A percentile compares a stretch with the other conserved stretches of the same genome.
Evolutionary conservation across 139 green algal species (phyloP).

Genomic region (Spirogloea muscicola): DNA sequence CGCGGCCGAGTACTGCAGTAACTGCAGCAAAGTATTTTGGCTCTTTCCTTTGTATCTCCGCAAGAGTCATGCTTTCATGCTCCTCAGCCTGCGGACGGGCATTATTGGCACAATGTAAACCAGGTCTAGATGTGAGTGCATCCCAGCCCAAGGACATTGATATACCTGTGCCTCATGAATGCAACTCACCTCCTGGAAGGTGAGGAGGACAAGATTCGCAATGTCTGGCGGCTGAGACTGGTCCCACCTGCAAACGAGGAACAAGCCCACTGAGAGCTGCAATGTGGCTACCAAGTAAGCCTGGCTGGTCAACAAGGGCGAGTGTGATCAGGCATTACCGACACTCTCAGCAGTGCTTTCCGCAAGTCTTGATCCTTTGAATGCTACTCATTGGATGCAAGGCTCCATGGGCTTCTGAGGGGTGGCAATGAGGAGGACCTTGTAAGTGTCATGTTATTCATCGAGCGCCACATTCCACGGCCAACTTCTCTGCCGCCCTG

Average conservation of each 20-base stretch:
- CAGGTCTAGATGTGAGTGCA: neutral
- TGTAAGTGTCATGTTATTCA: slow-evolving; percentile 34
- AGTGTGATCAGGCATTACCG: no score
- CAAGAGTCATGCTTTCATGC: slow-evolving; percentile 20
- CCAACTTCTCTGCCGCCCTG: slow-evolving; percentile 16
- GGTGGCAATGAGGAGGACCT: neutral
- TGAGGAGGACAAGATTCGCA: slow-evolving; percentile 90
- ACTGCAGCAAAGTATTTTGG: slow-evolving; percentile 17
- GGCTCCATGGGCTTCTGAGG: neutral
- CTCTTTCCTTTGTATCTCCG: neutral
- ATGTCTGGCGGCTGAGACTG: slow-evolving; percentile 54
- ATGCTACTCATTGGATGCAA: slow-evolving; percentile 4
- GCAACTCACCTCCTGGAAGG: slow-evolving; percentile 54
- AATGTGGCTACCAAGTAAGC: neutral
- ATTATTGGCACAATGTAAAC: neutral
- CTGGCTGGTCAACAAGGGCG: no score
- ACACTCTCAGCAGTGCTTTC: neutral
- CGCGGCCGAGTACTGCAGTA: neutral
- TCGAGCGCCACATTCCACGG: slow-evolving; percentile 28
- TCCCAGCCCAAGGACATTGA: neutral
- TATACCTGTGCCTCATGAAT: neutral
- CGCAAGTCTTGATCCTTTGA: neutral
- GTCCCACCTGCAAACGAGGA: slow-evolving; percentile 24
- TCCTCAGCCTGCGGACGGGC: slow-evolving; percentile 4
- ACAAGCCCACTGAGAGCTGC: neutral